Percentiles rank a stretch among this genome's conserved stretches.
Evolutionary conservation across 352 stramenopile species (phyloP).

Genomic region (Phytopythium ostracodes): DNA sequence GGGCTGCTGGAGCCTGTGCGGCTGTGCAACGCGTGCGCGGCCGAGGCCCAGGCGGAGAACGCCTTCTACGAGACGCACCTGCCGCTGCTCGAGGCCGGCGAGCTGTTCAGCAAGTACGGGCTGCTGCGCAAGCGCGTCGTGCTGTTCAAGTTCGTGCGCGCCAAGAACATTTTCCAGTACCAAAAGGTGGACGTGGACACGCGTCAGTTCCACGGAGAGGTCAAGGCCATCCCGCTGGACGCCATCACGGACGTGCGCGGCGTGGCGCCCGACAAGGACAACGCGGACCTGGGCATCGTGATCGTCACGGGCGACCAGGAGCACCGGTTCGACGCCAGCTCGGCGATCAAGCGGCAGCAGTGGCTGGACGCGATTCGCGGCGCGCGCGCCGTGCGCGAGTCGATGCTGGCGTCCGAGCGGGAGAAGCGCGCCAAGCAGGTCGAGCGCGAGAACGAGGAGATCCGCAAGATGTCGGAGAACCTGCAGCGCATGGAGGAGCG

Average conservation of each 20-base stretch:
- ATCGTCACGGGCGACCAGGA: conserved; percentile 41
- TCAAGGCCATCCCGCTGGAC: conserved; percentile 70
- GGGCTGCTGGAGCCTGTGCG: conserved; percentile 58
- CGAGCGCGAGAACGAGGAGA: conserved; percentile 59
- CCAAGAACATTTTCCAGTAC: conserved; percentile 72
- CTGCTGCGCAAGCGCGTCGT: conserved; percentile 55
- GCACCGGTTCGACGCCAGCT: conserved; percentile 55
- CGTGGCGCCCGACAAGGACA: conserved; percentile 43
- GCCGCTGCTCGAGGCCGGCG: conserved; percentile 53
- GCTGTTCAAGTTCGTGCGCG: conserved; percentile 48
- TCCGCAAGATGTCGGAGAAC: conserved; percentile 45
- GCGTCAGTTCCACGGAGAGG: conserved; percentile 31
- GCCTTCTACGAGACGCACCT: conserved; percentile 61
- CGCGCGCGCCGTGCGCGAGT: conserved; percentile 36
- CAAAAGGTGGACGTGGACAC: conserved; percentile 56
- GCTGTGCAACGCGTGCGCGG: conserved; percentile 40
- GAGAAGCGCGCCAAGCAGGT: conserved; percentile 53
- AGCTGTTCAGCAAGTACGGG: conserved; percentile 68
- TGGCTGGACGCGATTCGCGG: conserved; percentile 58
- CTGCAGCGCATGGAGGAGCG: conserved; percentile 48
- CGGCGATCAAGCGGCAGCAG: conserved; percentile 39
- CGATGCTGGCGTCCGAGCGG: conserved; percentile 38
- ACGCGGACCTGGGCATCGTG: conserved; percentile 48
- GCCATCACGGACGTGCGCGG: conserved; percentile 49
- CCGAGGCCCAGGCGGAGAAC: conserved; percentile 46